Base-by-base conservation (phyloP, 83 land plant genomes). In the Diphasiastrum complanatum region DNA sequence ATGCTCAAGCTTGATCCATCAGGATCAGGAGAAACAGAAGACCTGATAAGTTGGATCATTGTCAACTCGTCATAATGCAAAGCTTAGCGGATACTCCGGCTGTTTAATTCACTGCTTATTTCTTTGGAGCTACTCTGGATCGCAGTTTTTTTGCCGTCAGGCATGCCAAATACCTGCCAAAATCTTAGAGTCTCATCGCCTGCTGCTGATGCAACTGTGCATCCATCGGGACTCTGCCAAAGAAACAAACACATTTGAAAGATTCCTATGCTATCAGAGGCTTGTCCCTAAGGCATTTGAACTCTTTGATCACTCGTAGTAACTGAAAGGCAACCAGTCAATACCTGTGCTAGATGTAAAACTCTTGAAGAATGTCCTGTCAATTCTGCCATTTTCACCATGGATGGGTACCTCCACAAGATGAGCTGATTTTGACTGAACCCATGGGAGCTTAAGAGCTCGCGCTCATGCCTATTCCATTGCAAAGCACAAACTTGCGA, bases 401-500 rank as follows among this genome's bases (percentile, higher is more conserved):
- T 85, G 18, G 90, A 79, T 20, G 95, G 90, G 38, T 88, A 88
- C 56, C 78, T 82, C 95, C 91, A 83, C 10, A 86, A 55, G 34
- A 67, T 69, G 10, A 86, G 64, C 50, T 86, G 84, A 46, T 86
- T 83, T 59, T 81, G 66, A 28, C 77, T 69, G 26, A 77, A 75
- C 0, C 90, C 90, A 66, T 80, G 91, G 48, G 89, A 75, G 73
- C 91, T 86, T 30, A 86, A 63, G 19, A 86, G 45, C 71, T 83
- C 87, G 28, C 73, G 49, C 47, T 85, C 83, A 45, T 79, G 75
- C 58, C 70, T 82, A 51, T 54, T 85, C 89, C 89, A 85, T 35
- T 80, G 65, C 49, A 86, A 54, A 1, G 85, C 50, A 53, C 81
- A 86, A 2, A 86, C 88, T 59, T 81, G 82, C 1, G 83, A 76